phyloP scores from a whole-genome alignment of 768 basidiomycete genomes.

The Collybiopsis luxurians region DNA sequence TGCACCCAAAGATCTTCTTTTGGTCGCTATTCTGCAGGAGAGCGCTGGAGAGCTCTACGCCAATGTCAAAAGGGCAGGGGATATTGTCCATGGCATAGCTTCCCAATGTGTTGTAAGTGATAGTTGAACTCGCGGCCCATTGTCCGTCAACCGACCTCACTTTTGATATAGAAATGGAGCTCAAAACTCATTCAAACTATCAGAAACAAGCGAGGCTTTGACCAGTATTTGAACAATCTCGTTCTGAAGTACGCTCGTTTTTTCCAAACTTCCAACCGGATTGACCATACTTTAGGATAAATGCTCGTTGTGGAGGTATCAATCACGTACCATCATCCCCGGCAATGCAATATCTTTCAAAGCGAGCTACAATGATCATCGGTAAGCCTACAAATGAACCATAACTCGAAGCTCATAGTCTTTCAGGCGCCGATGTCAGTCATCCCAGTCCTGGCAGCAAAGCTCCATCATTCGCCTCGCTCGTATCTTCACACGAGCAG shows the following conservation, averaged over 20 bases:
- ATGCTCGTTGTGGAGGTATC: constrained; percentile 64
- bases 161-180: constrained; percentile 29
- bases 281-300: constrained; percentile 40
- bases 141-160: too few relatives aligned
- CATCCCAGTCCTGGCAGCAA: constrained; percentile 21
- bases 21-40: constrained; percentile 30
- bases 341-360: constrained; percentile 32
- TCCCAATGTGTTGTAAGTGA: constrained; percentile 62
- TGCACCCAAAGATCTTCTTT: constrained; percentile 1
- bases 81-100: constrained; percentile 51
- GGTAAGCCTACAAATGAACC: constrained; percentile 25
- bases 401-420: neutral
- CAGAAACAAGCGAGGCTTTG: constrained; percentile 9
- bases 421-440: constrained; percentile 28
- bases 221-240: constrained; percentile 63
- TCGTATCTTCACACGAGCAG: constrained; percentile 56
- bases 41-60: constrained; percentile 24
- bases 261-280: too few relatives aligned
- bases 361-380: constrained; percentile 57
- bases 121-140: neutral
- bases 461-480: constrained; percentile 24
- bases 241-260: constrained; percentile 61
- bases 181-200: constrained; percentile 15
- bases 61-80: constrained; percentile 27
- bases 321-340: constrained; percentile 48